Base-by-base conservation (phyloP, 345 rosid genomes). In the Populus simonii region DNA sequence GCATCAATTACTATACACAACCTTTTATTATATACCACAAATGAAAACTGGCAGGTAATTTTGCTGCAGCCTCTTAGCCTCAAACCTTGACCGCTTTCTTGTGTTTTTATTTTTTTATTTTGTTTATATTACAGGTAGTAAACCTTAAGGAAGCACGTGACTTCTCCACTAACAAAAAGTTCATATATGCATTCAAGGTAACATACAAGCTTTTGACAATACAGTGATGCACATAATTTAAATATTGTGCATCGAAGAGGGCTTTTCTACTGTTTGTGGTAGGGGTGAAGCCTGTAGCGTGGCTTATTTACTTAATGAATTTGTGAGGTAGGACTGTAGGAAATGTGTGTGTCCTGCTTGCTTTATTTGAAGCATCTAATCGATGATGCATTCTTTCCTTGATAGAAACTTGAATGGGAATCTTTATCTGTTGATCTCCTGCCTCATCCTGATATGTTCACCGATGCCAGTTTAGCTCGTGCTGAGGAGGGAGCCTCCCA, bases 371-470 rank as follows among this genome's bases (percentile, higher is more conserved):
- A 53, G 23, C 59, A 39, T 49, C 83, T 88, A 77, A 80, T 79
- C 59, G 85, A 77, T 79, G 77, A 80, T 76, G 74, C 73, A 38
- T 61, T 80, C 61, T 82, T 83, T 86, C 68, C 39, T 81, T 67
- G 61, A 69, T 96, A 96, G 99, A 96, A 92, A 92, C 97, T 96
- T 73, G 97, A 92, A 87, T 96, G 99, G 98, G 97, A 89, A 82
- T 92, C 97, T 70, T 84, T 96, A 85, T 96, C 99, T 74, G 83
- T 96, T 78, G 99, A 96, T 90, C 98, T 96, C 74, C 88, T 96
- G 85, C 99, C 99, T 74, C 98, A 96, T 89, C 99, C 99, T 83
- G 99, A 96, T 87, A 96, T 96, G 99, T 96, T 96, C 82, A 79
- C 91, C 61, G 99, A 96, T 71, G 93, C 92, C 80, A 95, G 86